Evolutionary conservation across 2,329 filamentous ascomycete genomes (phyloP).

Genomic region (Ascochyta viciae-villosae): DNA sequence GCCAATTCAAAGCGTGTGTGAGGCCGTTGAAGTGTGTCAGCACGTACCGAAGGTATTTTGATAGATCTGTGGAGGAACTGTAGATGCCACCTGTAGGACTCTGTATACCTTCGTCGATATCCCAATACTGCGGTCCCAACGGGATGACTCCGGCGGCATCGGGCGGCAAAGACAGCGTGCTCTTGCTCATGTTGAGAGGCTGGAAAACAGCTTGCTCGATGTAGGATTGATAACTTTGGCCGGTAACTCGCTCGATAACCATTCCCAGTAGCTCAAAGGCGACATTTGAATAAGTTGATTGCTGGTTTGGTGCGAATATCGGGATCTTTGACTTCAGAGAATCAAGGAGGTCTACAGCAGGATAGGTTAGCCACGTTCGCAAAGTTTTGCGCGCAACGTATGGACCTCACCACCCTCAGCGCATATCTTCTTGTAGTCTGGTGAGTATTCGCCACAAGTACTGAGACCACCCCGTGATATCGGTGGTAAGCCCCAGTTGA

Average conservation of each 20-base stretch:
- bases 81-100: constrained; percentile 56
- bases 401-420: constrained; percentile 23
- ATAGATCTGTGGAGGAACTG: constrained; percentile 50
- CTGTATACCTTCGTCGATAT: constrained; percentile 51
- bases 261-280: constrained; percentile 53
- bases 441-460: constrained; percentile 46
- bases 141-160: constrained; percentile 52
- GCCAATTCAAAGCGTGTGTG: constrained; percentile 53
- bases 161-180: constrained; percentile 34
- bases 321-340: constrained; percentile 41
- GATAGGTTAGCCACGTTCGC: constrained; percentile 15
- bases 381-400: too few species aligned
- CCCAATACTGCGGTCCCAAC: constrained; percentile 48
- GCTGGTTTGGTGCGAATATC: constrained; percentile 52
- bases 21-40: constrained; percentile 53
- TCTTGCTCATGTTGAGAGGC: constrained; percentile 44
- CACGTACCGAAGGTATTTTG: constrained; percentile 53
- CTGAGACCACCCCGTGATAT: constrained; percentile 39
- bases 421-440: constrained; percentile 42
- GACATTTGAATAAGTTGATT: constrained; percentile 53
- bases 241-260: constrained; percentile 49
- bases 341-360: constrained; percentile 40
- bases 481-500: constrained; percentile 46
- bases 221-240: constrained; percentile 46
- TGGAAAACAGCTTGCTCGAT: constrained; percentile 51